Evolutionary conservation across 306 rosid species (phyloP).

Genomic region (Prunus padus): DNA sequence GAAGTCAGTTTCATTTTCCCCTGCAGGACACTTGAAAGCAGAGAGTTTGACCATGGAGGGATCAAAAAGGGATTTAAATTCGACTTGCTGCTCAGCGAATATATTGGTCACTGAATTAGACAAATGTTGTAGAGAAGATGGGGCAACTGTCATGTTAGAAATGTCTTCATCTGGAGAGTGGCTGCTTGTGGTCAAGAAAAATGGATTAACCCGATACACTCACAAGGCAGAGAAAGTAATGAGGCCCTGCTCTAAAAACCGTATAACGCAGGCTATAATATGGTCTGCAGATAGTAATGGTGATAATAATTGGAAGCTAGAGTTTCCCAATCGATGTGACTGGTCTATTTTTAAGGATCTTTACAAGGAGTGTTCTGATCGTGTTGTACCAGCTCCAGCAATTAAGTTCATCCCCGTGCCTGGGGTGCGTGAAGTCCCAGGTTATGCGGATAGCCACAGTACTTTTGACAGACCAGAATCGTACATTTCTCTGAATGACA

Average conservation of each 20-base stretch:
- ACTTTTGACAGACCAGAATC: conserved; percentile 47
- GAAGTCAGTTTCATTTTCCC: conserved; percentile 26
- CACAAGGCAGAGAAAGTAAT: conserved; percentile 57
- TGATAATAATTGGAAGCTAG: conserved; percentile 67
- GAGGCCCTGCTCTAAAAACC: conserved; percentile 52
- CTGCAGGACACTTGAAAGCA: conserved; percentile 32
- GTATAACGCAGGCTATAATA: conserved; percentile 46
- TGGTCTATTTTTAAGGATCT: conserved; percentile 70
- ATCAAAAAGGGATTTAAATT: conserved; percentile 27
- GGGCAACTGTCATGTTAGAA: conserved; percentile 45
- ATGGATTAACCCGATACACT: conserved; percentile 47
- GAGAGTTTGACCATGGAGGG: conserved; percentile 24
- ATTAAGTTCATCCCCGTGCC: conserved; percentile 66
- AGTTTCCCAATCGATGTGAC: conserved; percentile 53
- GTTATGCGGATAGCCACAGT: conserved; percentile 33
- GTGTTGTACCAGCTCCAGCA: conserved; percentile 35
- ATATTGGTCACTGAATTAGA: conserved; percentile 55
- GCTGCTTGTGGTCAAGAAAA: conserved; percentile 65
- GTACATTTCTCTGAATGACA: conserved; percentile 49
- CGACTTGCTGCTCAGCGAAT: conserved; percentile 50
- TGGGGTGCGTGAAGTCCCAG: conserved; percentile 51
- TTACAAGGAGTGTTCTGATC: conserved; percentile 66
- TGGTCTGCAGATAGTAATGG: conserved; percentile 40
- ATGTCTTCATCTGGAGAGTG: conserved; percentile 49
- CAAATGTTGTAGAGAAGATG: conserved; percentile 57